A percentile compares a stretch with the other conserved stretches of the same genome.
These are phyloP conservation scores for Colletotrichum siamense DNA, from an alignment of 2,329 filamentous ascomycete species.

Conservation along the genomic window DNA sequence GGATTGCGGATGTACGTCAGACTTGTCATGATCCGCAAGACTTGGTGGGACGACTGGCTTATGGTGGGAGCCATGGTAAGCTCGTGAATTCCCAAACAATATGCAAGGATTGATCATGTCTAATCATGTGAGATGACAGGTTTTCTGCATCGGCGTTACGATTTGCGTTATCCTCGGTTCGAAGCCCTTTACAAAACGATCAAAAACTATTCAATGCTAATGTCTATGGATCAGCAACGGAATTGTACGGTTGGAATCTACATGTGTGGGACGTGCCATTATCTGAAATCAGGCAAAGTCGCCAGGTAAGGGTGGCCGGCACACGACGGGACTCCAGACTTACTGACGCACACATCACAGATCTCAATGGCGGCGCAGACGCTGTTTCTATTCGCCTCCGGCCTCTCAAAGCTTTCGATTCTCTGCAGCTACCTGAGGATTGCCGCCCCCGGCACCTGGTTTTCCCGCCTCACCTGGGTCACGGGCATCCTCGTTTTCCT, in stretches of 20 bases:
- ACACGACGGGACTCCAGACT: rapidly evolving
- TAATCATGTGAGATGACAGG: conserved; percentile 16
- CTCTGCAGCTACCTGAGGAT: conserved; percentile 45
- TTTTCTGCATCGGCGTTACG: conserved; percentile 38
- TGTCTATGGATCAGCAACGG: conserved; percentile 24
- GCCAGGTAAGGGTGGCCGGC: background rate
- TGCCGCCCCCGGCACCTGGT: conserved; percentile 35
- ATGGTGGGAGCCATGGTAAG: conserved; percentile 44
- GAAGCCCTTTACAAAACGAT: background rate
- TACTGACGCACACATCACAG: conserved; percentile 23
- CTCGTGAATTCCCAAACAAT: background rate
- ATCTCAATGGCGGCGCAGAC: conserved; percentile 45
- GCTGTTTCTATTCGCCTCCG: conserved; percentile 43
- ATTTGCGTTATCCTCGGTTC: conserved; percentile 35
- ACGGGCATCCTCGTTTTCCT: conserved; percentile 32
- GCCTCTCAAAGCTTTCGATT: conserved; percentile 44
- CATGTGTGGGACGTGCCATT: conserved; percentile 41
- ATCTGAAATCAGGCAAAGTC: conserved; percentile 31
- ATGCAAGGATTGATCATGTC: background rate
- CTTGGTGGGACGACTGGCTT: conserved; percentile 45
- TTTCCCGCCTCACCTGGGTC: conserved; percentile 34
- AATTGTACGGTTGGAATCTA: conserved; percentile 41
- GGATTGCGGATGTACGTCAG: conserved; percentile 43
- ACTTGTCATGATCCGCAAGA: conserved; percentile 35
- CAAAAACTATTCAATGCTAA: background rate